Conservation (phyloP, 345 rosid species). For the Melaleuca alternifolia region DNA sequence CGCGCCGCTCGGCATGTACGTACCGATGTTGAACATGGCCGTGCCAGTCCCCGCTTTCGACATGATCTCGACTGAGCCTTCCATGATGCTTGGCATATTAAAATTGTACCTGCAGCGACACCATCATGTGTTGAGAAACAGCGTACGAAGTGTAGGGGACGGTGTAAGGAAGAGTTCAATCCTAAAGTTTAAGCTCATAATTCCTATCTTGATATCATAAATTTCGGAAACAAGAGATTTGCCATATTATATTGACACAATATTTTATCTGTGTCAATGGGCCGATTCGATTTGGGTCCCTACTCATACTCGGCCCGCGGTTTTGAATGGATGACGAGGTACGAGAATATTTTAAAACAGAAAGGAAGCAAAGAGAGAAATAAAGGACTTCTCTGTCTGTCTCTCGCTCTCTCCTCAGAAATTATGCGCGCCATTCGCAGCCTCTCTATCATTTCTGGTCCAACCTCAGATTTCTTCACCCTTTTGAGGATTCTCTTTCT, state of each 20-base stretch:
- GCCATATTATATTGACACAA: too few relatives aligned
- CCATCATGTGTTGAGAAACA: not conserved
- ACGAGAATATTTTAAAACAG: not conserved
- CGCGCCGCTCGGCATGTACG: not conserved
- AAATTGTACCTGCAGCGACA: not conserved
- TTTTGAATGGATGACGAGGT: not conserved
- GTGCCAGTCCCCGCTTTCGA: slow-evolving; percentile 91
- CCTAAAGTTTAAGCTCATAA: not conserved
- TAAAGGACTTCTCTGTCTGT: not conserved
- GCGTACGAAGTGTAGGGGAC: not conserved
- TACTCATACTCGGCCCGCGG: not conserved
- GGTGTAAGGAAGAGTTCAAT: not conserved
- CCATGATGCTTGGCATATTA: slow-evolving; percentile 23
- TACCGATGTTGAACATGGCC: slow-evolving; percentile 95
- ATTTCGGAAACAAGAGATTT: not conserved
- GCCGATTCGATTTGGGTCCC: not conserved
- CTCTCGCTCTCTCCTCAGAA: not conserved
- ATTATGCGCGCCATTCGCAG: not conserved
- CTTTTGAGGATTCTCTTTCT: not conserved
- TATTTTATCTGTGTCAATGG: not conserved
- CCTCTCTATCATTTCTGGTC: not conserved
- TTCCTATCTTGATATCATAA: not conserved
- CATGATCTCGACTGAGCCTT: slow-evolving; percentile 69
- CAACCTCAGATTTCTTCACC: not conserved
- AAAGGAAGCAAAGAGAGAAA: not conserved